Base-by-base conservation (phyloP, 208 protist species). In the Trypanosoma caninum region DNA sequence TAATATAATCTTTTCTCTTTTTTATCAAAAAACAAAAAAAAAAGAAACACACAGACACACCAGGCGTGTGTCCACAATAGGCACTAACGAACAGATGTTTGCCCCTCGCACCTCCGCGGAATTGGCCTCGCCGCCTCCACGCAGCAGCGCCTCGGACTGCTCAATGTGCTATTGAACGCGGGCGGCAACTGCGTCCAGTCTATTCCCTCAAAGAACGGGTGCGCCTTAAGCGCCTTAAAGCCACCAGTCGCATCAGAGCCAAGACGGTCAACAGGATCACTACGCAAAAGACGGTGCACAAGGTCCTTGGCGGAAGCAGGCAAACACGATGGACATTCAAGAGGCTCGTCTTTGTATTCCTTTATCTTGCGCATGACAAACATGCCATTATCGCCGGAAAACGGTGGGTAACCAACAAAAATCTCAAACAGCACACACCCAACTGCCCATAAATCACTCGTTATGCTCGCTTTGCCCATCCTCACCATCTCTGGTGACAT, bases 361-460 rank as follows among this genome's bases (percentile, higher is more conserved):
- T 82, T 80, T 50, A 94, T 76, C 7, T 70, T 56, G n/a, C 78
- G 54, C 51, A 93, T 75, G 6, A 84, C 74, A 52, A 88, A 72
- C 61, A 86, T 84, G 7, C 75, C 64, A 30, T 74, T 85, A 28
- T 76, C 70, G 2, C 71, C 69, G 0, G 62, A 41, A 57, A 97
- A 95, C 33, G 72, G 71, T 34, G 81, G 69, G 6, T 50, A 16
- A 6, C 86, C 84, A 11, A 77, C 80, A 50, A 87, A 51, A 25
- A 93, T 62, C 62, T 95, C 71, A 65, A 93, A 72, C 13, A 87
- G 69, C 6, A 83, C 78, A 67, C 84, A 94, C 18, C 82, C 89
- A 31, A 93, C 56, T 0, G 89, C 74, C 89, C 89, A 95, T n/a
- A 95, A 65, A 73, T 95, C 89, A 58, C 69, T 82, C n/a, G 84